A percentile compares a stretch with the other conserved stretches of the same genome.
Conservation (phyloP, 129 eudicot species). For the Pittosporum tobira region DNA sequence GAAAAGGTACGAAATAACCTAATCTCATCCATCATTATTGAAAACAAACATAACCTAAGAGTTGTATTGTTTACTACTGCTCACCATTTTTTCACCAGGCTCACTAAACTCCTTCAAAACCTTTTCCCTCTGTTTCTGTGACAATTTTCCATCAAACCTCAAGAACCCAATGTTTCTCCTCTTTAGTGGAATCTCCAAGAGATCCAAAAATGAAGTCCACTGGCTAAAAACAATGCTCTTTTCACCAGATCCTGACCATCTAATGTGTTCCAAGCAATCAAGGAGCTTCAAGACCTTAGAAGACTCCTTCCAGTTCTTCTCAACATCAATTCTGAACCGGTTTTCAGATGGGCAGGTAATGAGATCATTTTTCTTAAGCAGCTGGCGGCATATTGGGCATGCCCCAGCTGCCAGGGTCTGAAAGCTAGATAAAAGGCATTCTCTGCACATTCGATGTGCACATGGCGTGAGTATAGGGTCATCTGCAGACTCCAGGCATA, state of each 20-base stretch:
- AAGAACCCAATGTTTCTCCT: conserved; percentile 48
- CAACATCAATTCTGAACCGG: conserved; percentile 56
- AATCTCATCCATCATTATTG: too few species aligned
- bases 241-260: conserved; percentile 44
- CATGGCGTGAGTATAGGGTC: conserved; percentile 85
- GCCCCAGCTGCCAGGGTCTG: conserved; percentile 42
- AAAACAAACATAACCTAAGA: not conserved
- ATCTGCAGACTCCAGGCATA: conserved; percentile 83
- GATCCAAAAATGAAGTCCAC: conserved; percentile 86
- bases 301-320: conserved; percentile 77
- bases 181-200: conserved; percentile 64
- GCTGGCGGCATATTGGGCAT: conserved; percentile 77
- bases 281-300: conserved; percentile 56
- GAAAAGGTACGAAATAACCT: too few species aligned
- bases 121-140: conserved; percentile 60
- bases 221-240: conserved; percentile 85
- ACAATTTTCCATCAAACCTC: conserved; percentile 72
- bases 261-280: conserved; percentile 49
- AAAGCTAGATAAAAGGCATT: conserved; percentile 77
- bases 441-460: conserved; percentile 86
- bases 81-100: conserved; percentile 54
- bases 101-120: conserved; percentile 73
- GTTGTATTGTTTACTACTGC: not conserved
- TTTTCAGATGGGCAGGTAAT: conserved; percentile 67
- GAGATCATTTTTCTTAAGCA: conserved; percentile 43